Base-by-base conservation (phyloP, 257 asterid genomes). In the Primulina tabacum region DNA sequence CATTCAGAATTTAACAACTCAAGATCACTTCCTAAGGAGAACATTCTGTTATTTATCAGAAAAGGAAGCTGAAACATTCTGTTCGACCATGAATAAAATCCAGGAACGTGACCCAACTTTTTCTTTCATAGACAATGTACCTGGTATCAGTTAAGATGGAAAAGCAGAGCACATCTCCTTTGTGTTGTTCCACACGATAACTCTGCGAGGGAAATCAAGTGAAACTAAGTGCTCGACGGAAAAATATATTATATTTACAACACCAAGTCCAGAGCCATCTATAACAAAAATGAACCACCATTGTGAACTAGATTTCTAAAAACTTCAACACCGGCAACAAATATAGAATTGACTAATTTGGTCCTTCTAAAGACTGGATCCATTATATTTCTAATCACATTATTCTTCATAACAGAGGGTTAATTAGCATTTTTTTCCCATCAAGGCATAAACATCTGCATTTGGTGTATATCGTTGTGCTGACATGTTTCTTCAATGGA, bases 131-230 rank as follows among this genome's bases (percentile, higher is more conserved):
- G 28, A 58, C 24, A 60, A 62, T 67, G 67, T 70, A 93, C 99
- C 99, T 91, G 57, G 87, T 91, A 74, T 91, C 89, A 67, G 79
- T 84, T 80, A 94, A 71, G 70, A 83, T 30, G 68, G 89, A 76
- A 67, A 88, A 72, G 60, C 75, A 86, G 73, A 34, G 70, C 43
- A 70, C 79, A 64, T 78, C 80, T 64, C 71, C 78, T 77, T 78
- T 80, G 17, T 71, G 89, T 68, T 71, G 82, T 71, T 79, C 80
- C 64, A 77, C 73, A 67, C 75, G 85, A 73, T 69, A 73, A 61
- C 82, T 79, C 88, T 80, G 85, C 77, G 66, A 66, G 67, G 69
- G 69, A 66, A 81, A 81, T 72, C 73, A 78, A 71, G 67, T 47
- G 55, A 78, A 75, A 69, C 66, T 67, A 74, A 85, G 76, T 73